Evolutionary conservation across 2,329 filamentous ascomycete species (phyloP).

Genomic region (Graphiopsis chlorocephala): DNA sequence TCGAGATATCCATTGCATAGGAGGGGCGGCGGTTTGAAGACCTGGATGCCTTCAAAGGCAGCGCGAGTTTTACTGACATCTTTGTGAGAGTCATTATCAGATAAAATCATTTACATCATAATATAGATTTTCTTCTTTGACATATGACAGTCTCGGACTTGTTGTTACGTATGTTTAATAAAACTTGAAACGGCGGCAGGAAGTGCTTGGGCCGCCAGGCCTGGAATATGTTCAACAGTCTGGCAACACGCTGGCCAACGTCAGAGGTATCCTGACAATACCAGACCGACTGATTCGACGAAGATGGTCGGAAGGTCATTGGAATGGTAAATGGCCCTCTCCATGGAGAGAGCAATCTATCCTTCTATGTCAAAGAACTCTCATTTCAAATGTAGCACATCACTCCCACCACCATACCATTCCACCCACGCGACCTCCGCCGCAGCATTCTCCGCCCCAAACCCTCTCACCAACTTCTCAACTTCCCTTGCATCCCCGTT

Average conservation of each 20-base stretch:
- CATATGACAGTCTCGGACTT: background rate
- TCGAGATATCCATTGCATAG: background rate
- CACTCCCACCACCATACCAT: slow-evolving; percentile 76
- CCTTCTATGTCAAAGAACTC: too few relatives aligned
- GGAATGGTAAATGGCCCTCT: too few relatives aligned
- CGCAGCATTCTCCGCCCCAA: slow-evolving; percentile 77
- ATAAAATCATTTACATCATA: background rate
- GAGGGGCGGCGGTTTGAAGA: background rate
- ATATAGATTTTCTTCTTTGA: background rate
- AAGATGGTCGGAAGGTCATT: too few relatives aligned
- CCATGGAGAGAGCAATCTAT: too few relatives aligned
- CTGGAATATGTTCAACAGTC: too few relatives aligned
- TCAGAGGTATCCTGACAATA: too few relatives aligned
- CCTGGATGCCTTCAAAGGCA: background rate
- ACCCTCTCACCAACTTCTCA: slow-evolving; percentile 69
- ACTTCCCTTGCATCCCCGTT: slow-evolving; percentile 68
- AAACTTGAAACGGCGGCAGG: too few relatives aligned
- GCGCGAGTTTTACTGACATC: background rate
- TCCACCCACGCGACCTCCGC: slow-evolving; percentile 70
- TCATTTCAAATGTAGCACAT: slow-evolving; percentile 65
- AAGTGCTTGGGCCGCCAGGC: too few relatives aligned
- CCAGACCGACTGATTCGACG: too few relatives aligned
- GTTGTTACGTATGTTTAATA: too few relatives aligned
- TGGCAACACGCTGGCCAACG: too few relatives aligned
- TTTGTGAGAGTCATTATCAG: background rate